Evolutionary conservation across 148 eudicot genomes (phyloP), one percentile per base, ranked within the genome.

Genomic region (Persicaria tinctoria): DNA sequence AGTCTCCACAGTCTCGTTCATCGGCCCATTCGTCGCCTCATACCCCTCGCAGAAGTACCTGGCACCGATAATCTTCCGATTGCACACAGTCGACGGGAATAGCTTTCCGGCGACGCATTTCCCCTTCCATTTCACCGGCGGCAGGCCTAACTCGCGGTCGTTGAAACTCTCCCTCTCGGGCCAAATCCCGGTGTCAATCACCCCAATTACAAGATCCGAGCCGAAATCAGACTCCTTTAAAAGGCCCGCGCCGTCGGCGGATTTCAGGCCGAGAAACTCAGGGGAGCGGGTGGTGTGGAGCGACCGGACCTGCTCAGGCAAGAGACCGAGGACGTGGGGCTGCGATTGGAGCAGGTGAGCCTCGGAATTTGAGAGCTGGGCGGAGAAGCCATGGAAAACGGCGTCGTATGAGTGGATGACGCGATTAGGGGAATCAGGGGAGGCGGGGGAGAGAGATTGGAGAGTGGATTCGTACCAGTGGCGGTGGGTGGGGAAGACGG

Each of bases 101-200:
- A 68, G 75, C 20, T 17, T 59, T 0, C 81, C 85, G 11, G 68
- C 18, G 9, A 82, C 74, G 56, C 98, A 95, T 6, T 75, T 16
- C 0, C 98, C 98, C 32, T 83, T 86, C 98, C 98, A 95, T 50
- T 84, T 90, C 6, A 74, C 20, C 3, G 97, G 93, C 0, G 84
- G 77, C 0, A 89, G 88, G 2, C 84, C 86, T 0, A 92, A 81
- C 0, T 74, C 87, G 2, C 75, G 80, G 32, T 95, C 97, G n/a
- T 85, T 75, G 49, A 95, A 95, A 69, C 98, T 95, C 60, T 82
- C 70, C 8, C 97, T 79, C 77, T 95, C 93, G 0, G 96, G 93
- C 93, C 97, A 95, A 68, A 95, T 89, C 56, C 98, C 98, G 0
- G 98, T 94, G 48, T 94, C 98, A 6, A 94, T 68, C 0, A 94